Conservation (phyloP, 2,329 filamentous ascomycete genomes). For the Ophiostoma angusticollis region DNA sequence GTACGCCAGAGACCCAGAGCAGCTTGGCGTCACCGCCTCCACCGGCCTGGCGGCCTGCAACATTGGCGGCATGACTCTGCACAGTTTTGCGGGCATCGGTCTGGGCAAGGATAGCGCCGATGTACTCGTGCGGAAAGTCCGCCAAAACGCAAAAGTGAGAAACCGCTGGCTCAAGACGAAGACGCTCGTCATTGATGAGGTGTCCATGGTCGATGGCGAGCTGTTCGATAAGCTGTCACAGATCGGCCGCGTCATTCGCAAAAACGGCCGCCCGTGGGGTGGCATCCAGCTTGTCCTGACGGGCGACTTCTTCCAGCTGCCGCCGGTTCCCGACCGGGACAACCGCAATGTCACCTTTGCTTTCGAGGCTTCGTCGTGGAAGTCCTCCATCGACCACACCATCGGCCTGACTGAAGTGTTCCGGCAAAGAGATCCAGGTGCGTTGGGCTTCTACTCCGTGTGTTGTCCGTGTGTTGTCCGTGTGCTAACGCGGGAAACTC, state of each 20-base stretch:
- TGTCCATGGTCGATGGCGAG: conserved; percentile 97
- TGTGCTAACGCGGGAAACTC: no score
- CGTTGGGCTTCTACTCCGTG: neutral
- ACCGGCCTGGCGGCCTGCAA: conserved; percentile 95
- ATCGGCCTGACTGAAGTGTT: conserved; percentile 94
- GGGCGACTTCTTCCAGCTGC: conserved; percentile 94
- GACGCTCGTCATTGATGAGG: conserved; percentile 80
- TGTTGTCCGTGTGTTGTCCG: no score
- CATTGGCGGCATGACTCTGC: conserved; percentile 86
- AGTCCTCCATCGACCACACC: conserved; percentile 83
- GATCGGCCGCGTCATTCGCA: conserved; percentile 72
- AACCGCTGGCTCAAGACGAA: conserved; percentile 82
- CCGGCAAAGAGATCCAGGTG: conserved; percentile 73
- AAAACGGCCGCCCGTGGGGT: conserved; percentile 85
- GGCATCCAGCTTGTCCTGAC: conserved; percentile 94
- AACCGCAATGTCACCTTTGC: conserved; percentile 68
- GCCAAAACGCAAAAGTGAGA: conserved; percentile 75
- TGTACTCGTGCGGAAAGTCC: conserved; percentile 79
- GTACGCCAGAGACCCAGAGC: conserved; percentile 61
- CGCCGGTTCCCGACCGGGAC: conserved; percentile 72
- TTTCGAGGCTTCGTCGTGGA: conserved; percentile 87
- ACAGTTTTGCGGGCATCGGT: conserved; percentile 92
- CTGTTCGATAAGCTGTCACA: conserved; percentile 92
- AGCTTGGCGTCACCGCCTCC: conserved; percentile 86
- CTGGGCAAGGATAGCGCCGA: conserved; percentile 79